phyloP scores from a whole-genome alignment of 2,329 filamentous ascomycete genomes.

The Alternaria alternata region DNA sequence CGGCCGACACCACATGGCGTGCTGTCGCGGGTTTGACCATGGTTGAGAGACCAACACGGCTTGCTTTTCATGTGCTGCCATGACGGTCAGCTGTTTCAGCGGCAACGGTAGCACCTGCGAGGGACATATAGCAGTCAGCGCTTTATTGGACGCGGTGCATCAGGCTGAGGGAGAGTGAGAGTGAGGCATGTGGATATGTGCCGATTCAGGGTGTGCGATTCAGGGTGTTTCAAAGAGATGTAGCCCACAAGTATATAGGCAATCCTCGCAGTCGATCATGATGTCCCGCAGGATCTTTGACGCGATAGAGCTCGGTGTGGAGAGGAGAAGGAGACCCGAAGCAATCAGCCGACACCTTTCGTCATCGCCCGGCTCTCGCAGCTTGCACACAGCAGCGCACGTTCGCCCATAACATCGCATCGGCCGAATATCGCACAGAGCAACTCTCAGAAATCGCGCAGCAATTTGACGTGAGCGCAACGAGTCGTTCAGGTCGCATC shows the following conservation, averaged over 20 bases:
- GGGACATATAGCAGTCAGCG: slow-evolving; percentile 13
- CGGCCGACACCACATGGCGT: slow-evolving; percentile 3
- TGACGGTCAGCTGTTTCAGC: slow-evolving; percentile 12
- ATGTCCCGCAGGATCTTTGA: not conserved
- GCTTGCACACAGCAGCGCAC: slow-evolving; percentile 10
- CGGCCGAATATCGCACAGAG: slow-evolving; percentile 26
- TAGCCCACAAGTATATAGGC: not conserved
- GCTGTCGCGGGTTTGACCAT: slow-evolving; percentile 5
- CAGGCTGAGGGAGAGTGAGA: slow-evolving; percentile 10
- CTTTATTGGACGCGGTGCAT: slow-evolving; percentile 22
- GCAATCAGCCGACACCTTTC: slow-evolving; percentile 20
- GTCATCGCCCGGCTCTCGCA: slow-evolving; percentile 23
- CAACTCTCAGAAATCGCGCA: slow-evolving; percentile 15
- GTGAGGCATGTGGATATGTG: slow-evolving; percentile 2
- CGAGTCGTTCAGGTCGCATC: slow-evolving; percentile 11
- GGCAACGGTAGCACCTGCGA: not conserved
- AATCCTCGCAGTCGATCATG: slow-evolving; percentile 5
- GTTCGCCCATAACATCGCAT: slow-evolving; percentile 16
- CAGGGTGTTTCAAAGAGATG: not conserved
- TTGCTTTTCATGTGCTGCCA: not conserved
- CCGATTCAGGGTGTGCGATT: not conserved
- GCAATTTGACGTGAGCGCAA: slow-evolving; percentile 17
- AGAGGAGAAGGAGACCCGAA: slow-evolving; percentile 30
- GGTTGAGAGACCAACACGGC: not conserved
- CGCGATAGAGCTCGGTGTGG: slow-evolving; percentile 2